A percentile compares a stretch with the other conserved stretches of the same genome.
These are phyloP conservation scores for Penicillium sp. DNA, from an alignment of 2,329 filamentous ascomycete species.

Conservation along the genomic window DNA sequence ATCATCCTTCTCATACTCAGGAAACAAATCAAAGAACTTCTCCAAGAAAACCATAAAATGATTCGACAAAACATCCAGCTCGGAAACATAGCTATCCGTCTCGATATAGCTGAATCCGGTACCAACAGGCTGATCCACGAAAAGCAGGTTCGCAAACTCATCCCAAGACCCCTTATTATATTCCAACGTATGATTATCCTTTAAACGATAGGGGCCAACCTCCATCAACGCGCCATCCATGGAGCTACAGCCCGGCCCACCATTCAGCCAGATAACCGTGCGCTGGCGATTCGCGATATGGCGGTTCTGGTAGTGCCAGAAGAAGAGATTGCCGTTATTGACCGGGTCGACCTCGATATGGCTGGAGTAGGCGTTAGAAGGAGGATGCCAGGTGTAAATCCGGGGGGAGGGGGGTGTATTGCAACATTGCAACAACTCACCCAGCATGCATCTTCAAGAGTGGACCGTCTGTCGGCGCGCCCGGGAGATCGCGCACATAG, in stretches of 20 bases:
- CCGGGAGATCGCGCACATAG: slow-evolving; percentile 83
- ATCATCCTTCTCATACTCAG: slow-evolving; percentile 89
- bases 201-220: slow-evolving; percentile 87
- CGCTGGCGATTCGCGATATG: slow-evolving; percentile 91
- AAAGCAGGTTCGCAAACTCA: slow-evolving; percentile 95
- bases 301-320: slow-evolving; percentile 96
- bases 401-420: too few species aligned
- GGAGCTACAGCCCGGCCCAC: slow-evolving; percentile 94
- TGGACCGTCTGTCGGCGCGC: slow-evolving; percentile 72
- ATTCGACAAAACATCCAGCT: slow-evolving; percentile 84
- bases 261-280: slow-evolving; percentile 96
- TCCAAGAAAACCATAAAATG: slow-evolving; percentile 89
- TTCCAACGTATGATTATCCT: slow-evolving; percentile 70
- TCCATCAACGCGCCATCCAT: slow-evolving; percentile 98
- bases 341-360: slow-evolving; percentile 88
- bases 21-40: slow-evolving; percentile 88
- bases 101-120: slow-evolving; percentile 96
- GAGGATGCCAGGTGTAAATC: too few species aligned
- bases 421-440: too few species aligned
- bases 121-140: slow-evolving; percentile 95
- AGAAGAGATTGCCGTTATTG: slow-evolving; percentile 92
- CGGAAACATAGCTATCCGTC: slow-evolving; percentile 81
- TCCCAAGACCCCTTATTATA: slow-evolving; percentile 97
- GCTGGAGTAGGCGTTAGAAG: slow-evolving; percentile 55
- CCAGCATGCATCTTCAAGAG: slow-evolving; percentile 97